Evolutionary conservation across 2,329 filamentous ascomycete species (phyloP), one percentile per base, ranked within the genome.

Genomic region (Biscogniauxia mediterranea): DNA sequence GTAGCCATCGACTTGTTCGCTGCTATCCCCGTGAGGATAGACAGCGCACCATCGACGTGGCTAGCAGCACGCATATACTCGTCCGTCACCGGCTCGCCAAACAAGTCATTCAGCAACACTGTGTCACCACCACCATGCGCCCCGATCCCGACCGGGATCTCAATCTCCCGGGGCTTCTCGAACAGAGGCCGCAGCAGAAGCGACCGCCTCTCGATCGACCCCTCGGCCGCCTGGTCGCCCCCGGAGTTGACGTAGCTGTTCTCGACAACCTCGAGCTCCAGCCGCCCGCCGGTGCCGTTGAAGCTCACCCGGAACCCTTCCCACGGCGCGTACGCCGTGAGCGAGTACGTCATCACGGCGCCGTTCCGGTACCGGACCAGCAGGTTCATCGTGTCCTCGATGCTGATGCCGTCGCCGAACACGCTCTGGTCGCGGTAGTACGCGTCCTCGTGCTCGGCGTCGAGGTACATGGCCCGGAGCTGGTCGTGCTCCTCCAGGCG

Each of bases 301-400:
- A 86, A 85, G 61, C 75, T 81, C 13, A 84, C 82, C 0, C 83
- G 77, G 73, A 85, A 85, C 0, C 84, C 84, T 63, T 87, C 84
- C 84, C 84, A 87, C 0, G 86, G 86, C 3, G 85, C 83, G 60
- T 88, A 88, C 0, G 85, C 85, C 1, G 81, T 84, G 11, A 85
- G 74, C 21, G 78, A 85, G 67, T 88, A 88, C 0, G 85, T 86
- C 70, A 88, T 73, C 25, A 84, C 80, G 0, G 83, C 84, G 2
- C 84, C 82, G 56, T 79, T 84, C 19, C 77, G 75, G 68, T 88
- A 88, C 56, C 80, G 76, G 21, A 88, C 82, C 53, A 88, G 76
- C 23, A 88, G 73, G 49, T 79, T 84, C 84, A 88, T 86, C 0
- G 85, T 88, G 66, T 88, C 86, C 70, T 88, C 85, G 61, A 88